Evolutionary conservation across 257 asterid species (phyloP).

Genomic region (Phtheirospermum japonicum): DNA sequence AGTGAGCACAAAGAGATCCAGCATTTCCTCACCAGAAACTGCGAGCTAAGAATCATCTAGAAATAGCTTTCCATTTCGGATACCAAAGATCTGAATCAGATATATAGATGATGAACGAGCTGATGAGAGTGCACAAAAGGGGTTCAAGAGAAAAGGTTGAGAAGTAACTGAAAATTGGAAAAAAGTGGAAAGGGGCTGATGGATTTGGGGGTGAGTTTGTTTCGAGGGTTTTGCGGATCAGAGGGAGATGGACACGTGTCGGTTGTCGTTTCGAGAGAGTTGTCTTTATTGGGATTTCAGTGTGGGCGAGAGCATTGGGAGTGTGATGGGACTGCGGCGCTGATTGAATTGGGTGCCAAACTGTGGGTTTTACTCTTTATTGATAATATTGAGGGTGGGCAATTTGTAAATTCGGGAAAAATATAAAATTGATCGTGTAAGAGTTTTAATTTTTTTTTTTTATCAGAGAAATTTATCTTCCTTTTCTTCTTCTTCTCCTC

Average conservation of each 20-base stretch:
- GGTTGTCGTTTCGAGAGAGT: conserved; percentile 35
- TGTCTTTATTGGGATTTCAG: conserved; percentile 30
- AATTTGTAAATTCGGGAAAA: too few species aligned
- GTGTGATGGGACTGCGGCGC: conserved; percentile 31
- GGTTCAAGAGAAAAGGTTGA: conserved; percentile 15
- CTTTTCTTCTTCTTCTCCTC: too few species aligned
- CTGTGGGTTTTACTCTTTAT: conserved; percentile 27
- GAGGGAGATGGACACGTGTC: conserved; percentile 55
- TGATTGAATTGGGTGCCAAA: conserved; percentile 18
- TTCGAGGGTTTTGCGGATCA: conserved; percentile 62
- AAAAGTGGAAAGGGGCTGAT: conserved; percentile 13
- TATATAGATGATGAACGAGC: neutral
- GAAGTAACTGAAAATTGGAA: conserved; percentile 22
- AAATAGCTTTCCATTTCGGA: conserved; percentile 1
- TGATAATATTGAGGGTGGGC: too few species aligned
- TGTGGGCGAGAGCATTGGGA: conserved; percentile 20
- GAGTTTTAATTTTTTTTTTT: too few species aligned
- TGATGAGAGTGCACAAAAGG: neutral
- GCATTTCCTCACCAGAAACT: conserved; percentile 52
- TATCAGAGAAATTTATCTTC: too few species aligned
- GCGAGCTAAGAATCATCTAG: conserved; percentile 37
- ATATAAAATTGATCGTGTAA: too few species aligned
- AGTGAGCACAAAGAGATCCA: conserved; percentile 58
- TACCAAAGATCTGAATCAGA: conserved; percentile 22
- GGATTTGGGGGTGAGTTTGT: conserved; percentile 32